Evolutionary conservation across 805 yeast genomes (phyloP), one percentile per base, ranked within the genome.

Genomic region (Ogataea sp.): DNA sequence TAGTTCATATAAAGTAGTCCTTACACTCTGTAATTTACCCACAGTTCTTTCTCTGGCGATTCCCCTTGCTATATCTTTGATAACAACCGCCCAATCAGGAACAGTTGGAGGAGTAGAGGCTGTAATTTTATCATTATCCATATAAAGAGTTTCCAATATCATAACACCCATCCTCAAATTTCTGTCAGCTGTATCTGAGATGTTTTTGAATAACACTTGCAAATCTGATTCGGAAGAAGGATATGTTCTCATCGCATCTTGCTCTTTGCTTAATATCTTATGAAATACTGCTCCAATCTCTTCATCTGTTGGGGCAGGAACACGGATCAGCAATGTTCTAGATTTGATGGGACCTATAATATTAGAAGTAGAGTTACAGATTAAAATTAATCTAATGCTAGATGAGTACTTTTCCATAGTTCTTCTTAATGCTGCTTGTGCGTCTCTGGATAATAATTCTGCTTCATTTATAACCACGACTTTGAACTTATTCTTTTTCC

Each of bases 401-500:
- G 82, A 72, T 2, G 97, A 85, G 60, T 87, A 89, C 57, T 87
- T 89, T 56, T 89, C 97, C 96, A 89, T 89, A 1, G 96, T 89
- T 61, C 97, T 74, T 71, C 97, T 78, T 44, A 89, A 65, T 0
- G 97, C 97, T 4, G 96, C 95, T 56, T 89, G 97, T 0, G 97
- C 97, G 58, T 89, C 97, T 60, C 95, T 74, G 17, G 88, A 80
- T 45, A 89, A 67, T 6, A 86, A 75, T 47, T 89, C 96, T 0
- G 96, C 96, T 58, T 89, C 96, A 55, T 89, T 88, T 36, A 89
- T 88, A 13, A 89, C 73, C 20, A 86, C 94, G 41, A 85, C 78
- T 53, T 83, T 84, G 59, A 83, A 83, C 39, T 83, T 64, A 51
- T 80, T 75, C 44, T 44, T 60, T 44, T 42, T 49, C 15, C 21